Base-by-base conservation (phyloP, 371 early-diverging fungal genomes). In the Rhizomucor miehei region DNA sequence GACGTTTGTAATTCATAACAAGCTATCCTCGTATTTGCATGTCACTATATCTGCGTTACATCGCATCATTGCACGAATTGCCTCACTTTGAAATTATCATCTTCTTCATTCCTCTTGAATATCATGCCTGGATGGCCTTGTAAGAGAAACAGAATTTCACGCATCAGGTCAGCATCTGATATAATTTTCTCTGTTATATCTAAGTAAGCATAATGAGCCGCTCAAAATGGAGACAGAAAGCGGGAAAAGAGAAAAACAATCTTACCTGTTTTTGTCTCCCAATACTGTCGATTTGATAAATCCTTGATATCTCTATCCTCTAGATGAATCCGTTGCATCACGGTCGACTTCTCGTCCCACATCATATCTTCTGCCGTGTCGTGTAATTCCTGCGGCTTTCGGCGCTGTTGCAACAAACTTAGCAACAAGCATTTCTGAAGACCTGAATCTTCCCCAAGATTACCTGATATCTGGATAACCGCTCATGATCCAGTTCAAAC, bases 91-190 rank as follows among this genome's bases (percentile, higher is more conserved):
- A 29, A 29, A 29, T 29, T 29, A 29, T 29, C 29, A 29, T 8
- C 29, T 5, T 29, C 29, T 29, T 29, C 29, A 8, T 3, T 29
- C 29, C 29, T 29, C 29, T 29, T 29, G 29, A 29, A 75, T 12
- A 75, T 17, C 6, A 60, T 36, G 14, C 72, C 63, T 37, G 52
- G 24, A 8, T 49, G 59, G 0, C 76, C 76, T 44, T 52, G 58
- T 6, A 75, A 37, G 16, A 72, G 24, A n/a, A 66, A 69, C 10
- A 72, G 17, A 2, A 71, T 51, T 37, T 75, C 76, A 19, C 72
- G 58, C 12, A 63, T 56, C 1, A 62, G 21, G 34, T 65, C 60
- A 21, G 56, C 55, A 54, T 72, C 72, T 8, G 54, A 34, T 10
- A 75, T 39, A 16, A 51, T 20, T 12, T 23, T 16, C 37, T 21